Conservation (phyloP, 345 rosid species). For the Eutrema heterophyllum region DNA sequence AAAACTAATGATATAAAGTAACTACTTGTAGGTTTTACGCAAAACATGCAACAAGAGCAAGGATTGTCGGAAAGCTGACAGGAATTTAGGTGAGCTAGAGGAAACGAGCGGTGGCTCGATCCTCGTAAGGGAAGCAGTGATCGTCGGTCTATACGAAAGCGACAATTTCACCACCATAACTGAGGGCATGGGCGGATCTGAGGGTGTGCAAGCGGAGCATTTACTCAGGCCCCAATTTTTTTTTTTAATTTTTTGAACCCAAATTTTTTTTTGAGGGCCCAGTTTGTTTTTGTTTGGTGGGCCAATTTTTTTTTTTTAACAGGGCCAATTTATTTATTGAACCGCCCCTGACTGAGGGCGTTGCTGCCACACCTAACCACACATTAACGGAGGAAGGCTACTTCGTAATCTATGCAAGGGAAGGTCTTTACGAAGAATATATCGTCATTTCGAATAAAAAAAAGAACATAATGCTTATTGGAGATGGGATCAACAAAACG, state of each 20-base stretch:
- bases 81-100: slow-evolving; percentile 34
- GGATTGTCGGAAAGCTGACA: slow-evolving; percentile 24
- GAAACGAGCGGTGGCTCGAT: slow-evolving; percentile 36
- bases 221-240: too few species aligned
- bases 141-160: slow-evolving; percentile 39
- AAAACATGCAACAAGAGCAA: slow-evolving; percentile 31
- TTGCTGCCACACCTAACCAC: slow-evolving; percentile 53
- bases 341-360: too few species aligned
- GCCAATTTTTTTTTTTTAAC: too few species aligned
- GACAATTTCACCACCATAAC: slow-evolving; percentile 47
- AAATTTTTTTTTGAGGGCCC: too few species aligned
- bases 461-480: slow-evolving; percentile 57
- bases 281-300: too few species aligned
- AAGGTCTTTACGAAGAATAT: slow-evolving; percentile 53
- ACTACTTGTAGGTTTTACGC: slow-evolving; percentile 35
- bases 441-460: slow-evolving; percentile 43
- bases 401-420: slow-evolving; percentile 48
- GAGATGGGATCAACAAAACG: slow-evolving; percentile 59
- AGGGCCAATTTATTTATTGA: too few species aligned
- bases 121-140: slow-evolving; percentile 38
- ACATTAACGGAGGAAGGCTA: slow-evolving; percentile 51
- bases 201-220: too few species aligned
- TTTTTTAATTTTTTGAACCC: too few species aligned
- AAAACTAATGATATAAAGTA: neutral
- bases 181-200: too few species aligned